Percentiles rank a stretch among this genome's conserved stretches.
Evolutionary conservation across 345 rosid species (phyloP).

Genomic region (Garcia nutans): DNA sequence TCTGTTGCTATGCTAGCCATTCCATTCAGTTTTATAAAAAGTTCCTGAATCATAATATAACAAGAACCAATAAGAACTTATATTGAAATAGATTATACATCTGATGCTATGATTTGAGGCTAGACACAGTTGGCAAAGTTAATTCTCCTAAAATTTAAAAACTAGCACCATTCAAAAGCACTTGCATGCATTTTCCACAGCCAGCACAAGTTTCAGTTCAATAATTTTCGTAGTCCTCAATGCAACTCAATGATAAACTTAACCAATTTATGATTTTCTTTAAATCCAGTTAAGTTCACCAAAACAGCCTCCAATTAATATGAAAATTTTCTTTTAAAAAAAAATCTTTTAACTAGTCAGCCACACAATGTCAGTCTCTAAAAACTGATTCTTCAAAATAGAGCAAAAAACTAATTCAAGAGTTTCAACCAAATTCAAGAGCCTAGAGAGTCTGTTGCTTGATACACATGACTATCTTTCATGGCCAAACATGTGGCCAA

Average conservation of each 20-base stretch:
- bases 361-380: background rate
- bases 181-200: slow-evolving; percentile 3
- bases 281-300: background rate
- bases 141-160: background rate
- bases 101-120: background rate
- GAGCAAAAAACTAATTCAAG: background rate
- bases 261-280: slow-evolving; percentile 5
- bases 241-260: background rate
- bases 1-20: slow-evolving; percentile 92
- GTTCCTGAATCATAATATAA: slow-evolving; percentile 58
- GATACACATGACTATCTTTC: background rate
- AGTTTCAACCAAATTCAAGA: background rate
- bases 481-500: background rate
- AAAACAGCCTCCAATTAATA: background rate
- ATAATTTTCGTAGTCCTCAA: background rate
- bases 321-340: background rate
- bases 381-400: background rate
- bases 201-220: background rate
- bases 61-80: slow-evolving; percentile 6
- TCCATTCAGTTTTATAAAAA: slow-evolving; percentile 68
- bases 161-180: background rate
- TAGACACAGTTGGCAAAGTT: background rate
- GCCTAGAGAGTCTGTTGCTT: background rate
- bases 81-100: background rate
- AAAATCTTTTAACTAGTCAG: background rate